These are phyloP conservation scores for Russula dissimulans DNA, from an alignment of 768 basidiomycete species.

Conservation along the genomic window DNA sequence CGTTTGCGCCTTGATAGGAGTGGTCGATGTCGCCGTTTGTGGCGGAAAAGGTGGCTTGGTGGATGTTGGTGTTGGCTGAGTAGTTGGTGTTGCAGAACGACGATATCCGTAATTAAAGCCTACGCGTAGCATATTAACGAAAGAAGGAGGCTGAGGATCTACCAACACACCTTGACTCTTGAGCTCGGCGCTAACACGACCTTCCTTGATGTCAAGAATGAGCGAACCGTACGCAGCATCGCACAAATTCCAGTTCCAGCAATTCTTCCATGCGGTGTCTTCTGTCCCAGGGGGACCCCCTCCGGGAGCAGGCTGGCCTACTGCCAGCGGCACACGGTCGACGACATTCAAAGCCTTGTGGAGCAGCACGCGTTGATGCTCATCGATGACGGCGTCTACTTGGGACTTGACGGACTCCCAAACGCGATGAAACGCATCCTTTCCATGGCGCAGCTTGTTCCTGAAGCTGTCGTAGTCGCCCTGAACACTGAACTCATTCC, in stretches of 20 bases:
- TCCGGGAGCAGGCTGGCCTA: conserved; percentile 36
- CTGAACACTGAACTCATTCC: conserved; percentile 95
- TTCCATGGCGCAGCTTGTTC: conserved; percentile 66
- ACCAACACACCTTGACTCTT: conserved; percentile 74
- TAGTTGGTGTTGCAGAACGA: conserved; percentile 48
- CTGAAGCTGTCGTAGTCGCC: conserved; percentile 82
- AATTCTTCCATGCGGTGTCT: conserved; percentile 96
- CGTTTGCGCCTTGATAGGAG: conserved; percentile 28
- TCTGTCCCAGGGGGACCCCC: conserved; percentile 48
- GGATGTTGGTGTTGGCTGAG: conserved; percentile 52
- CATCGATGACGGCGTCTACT: conserved; percentile 87
- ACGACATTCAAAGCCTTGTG: conserved; percentile 85
- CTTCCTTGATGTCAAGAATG: conserved; percentile 83
- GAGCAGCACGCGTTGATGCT: conserved; percentile 76
- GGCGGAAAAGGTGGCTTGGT: conserved; percentile 42
- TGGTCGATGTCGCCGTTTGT: conserved; percentile 29
- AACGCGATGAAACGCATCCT: conserved; percentile 81
- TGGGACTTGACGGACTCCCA: conserved; percentile 91
- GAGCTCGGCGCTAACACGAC: conserved; percentile 83
- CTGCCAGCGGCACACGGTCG: conserved; percentile 60
- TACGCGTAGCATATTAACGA: conserved; percentile 23
- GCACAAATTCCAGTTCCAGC: conserved; percentile 98
- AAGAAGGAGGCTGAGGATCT: neutral
- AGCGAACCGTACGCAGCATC: conserved; percentile 91
- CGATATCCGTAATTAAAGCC: conserved; percentile 97